Evolutionary conservation across 768 basidiomycete genomes (phyloP).

Genomic region (Termitomyces sp.): DNA sequence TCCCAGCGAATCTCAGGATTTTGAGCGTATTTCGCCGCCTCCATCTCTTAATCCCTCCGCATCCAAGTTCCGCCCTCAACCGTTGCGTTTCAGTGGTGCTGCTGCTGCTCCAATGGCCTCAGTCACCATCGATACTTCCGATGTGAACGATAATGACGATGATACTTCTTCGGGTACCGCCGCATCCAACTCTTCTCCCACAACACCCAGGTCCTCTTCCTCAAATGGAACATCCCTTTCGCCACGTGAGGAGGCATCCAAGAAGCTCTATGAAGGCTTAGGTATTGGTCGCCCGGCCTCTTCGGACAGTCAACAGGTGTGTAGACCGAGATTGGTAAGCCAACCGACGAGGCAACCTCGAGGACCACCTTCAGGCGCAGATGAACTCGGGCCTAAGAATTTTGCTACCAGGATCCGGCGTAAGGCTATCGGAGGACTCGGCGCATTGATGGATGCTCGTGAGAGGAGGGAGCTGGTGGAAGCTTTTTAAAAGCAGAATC

Average conservation of each 20-base stretch:
- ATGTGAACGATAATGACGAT: slow-evolving; percentile 50
- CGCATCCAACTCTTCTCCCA: slow-evolving; percentile 57
- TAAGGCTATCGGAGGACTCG: slow-evolving; percentile 78
- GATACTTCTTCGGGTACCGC: slow-evolving; percentile 50
- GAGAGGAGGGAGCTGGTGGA: slow-evolving; percentile 75
- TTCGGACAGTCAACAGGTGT: slow-evolving; percentile 32
- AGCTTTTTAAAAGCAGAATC: slow-evolving; percentile 42
- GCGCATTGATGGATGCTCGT: slow-evolving; percentile 73
- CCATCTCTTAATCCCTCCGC: slow-evolving; percentile 37
- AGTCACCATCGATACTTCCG: slow-evolving; percentile 51
- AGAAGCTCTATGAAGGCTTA: slow-evolving; percentile 85
- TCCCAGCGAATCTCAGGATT: slow-evolving; percentile 49
- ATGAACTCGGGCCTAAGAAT: slow-evolving; percentile 84
- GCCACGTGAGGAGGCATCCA: slow-evolving; percentile 81
- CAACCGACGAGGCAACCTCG: slow-evolving; percentile 81
- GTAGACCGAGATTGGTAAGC: slow-evolving; percentile 53
- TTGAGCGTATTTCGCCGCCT: slow-evolving; percentile 44
- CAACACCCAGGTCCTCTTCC: slow-evolving; percentile 67
- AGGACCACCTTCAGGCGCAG: slow-evolving; percentile 81
- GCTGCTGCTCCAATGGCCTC: slow-evolving; percentile 48
- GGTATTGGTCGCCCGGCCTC: slow-evolving; percentile 73
- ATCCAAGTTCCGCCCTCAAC: slow-evolving; percentile 12
- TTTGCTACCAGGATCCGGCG: slow-evolving; percentile 83
- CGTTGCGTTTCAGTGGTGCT: slow-evolving; percentile 42
- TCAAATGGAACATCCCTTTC: slow-evolving; percentile 62